These are phyloP conservation scores for Neltuma alba DNA, from an alignment of 306 rosid species.

Conservation along the genomic window DNA sequence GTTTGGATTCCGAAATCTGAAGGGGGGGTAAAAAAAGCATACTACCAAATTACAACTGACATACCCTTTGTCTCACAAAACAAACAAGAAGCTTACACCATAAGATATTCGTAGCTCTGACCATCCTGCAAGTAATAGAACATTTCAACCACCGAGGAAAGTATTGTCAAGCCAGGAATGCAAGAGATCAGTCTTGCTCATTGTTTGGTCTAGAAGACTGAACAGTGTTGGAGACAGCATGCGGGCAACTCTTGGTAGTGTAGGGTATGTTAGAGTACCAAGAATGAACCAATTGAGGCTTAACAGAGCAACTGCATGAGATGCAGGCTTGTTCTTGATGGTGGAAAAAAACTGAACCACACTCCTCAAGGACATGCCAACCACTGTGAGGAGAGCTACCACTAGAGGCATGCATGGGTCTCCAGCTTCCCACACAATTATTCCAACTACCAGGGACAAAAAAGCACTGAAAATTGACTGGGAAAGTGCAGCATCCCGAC, in stretches of 20 bases:
- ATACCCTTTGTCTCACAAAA: slow-evolving; percentile 27
- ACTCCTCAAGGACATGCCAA: slow-evolving; percentile 80
- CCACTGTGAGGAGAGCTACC: slow-evolving; percentile 73
- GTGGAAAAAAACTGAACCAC: slow-evolving; percentile 69
- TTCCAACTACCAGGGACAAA: slow-evolving; percentile 70
- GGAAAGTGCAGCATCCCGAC: slow-evolving; percentile 58
- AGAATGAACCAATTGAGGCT: slow-evolving; percentile 90
- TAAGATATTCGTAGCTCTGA: slow-evolving; percentile 8
- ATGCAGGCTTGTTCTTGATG: slow-evolving; percentile 72
- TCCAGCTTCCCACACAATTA: slow-evolving; percentile 71
- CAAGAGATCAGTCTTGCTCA: slow-evolving; percentile 39
- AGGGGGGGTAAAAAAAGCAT: slow-evolving; percentile 10
- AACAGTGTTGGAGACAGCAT: slow-evolving; percentile 47
- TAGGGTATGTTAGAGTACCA: slow-evolving; percentile 77
- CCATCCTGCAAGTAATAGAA: slow-evolving; percentile 20
- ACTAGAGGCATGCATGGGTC: slow-evolving; percentile 85
- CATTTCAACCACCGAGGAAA: neutral
- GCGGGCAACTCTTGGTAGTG: slow-evolving; percentile 56
- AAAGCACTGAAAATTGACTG: slow-evolving; percentile 74
- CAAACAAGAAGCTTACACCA: slow-evolving; percentile 27
- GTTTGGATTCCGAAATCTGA: slow-evolving; percentile 5
- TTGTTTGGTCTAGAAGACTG: slow-evolving; percentile 27
- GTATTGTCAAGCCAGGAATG: slow-evolving; percentile 31
- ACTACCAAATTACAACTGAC: slow-evolving; percentile 33
- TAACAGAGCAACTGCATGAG: slow-evolving; percentile 74